Conservation (phyloP, 1,284 basidiomycete genomes). For the Vanrija sp. region DNA sequence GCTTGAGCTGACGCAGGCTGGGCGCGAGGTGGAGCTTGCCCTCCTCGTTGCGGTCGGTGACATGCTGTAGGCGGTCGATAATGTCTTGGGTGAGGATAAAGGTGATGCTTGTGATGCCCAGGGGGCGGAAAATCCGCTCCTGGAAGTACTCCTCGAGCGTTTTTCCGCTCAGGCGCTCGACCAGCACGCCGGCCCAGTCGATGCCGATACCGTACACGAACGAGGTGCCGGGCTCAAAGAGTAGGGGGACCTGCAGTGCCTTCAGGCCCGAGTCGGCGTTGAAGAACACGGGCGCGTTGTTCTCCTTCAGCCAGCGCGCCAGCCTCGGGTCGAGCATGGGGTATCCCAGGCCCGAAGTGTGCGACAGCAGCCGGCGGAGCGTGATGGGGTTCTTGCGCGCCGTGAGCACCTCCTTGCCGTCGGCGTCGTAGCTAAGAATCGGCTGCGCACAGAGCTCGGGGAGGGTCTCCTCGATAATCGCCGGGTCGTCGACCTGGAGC, state of each 20-base stretch:
- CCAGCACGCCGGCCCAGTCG: constrained; percentile 27
- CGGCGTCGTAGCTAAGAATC: constrained; percentile 31
- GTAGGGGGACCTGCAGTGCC: constrained; percentile 7
- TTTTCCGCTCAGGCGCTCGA: constrained; percentile 17
- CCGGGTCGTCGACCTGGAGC: constrained; percentile 25
- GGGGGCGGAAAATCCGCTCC: constrained; percentile 21
- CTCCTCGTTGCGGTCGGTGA: constrained; percentile 15
- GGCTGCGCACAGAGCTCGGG: constrained; percentile 32
- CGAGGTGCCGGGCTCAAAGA: constrained; percentile 31
- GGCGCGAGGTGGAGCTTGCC: constrained; percentile 10
- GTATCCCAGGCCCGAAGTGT: constrained; percentile 20
- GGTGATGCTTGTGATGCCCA: constrained; percentile 20
- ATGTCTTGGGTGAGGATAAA: constrained; percentile 26
- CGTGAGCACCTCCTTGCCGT: constrained; percentile 23
- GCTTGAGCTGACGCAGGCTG: constrained; percentile 1
- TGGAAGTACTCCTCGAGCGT: constrained; percentile 19
- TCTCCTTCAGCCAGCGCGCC: constrained; percentile 5
- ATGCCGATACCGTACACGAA: constrained; percentile 27
- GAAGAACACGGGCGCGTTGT: background rate
- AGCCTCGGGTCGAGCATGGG: background rate
- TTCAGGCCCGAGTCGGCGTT: constrained; percentile 12
- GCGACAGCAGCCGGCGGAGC: constrained; percentile 30
- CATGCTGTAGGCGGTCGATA: constrained; percentile 11
- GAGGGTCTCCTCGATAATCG: constrained; percentile 24
- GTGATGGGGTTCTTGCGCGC: constrained; percentile 29